A percentile compares a stretch with the other conserved stretches of the same genome.
phyloP scores from a whole-genome alignment of 192 early-diverging fungal species.

The Rhizoclosmatium sp. region DNA sequence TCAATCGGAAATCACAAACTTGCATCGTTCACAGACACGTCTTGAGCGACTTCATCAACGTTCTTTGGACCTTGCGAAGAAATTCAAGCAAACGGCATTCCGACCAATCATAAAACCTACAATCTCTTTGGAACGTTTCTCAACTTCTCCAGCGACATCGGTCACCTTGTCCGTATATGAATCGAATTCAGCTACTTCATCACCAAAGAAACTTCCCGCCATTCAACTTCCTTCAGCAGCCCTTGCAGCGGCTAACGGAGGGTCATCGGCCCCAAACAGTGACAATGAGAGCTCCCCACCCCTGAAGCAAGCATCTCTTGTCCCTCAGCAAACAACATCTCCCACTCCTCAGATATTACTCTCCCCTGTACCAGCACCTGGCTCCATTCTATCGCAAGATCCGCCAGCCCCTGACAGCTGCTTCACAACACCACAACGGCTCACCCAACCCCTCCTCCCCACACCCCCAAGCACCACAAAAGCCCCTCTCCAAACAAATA shows the following conservation, averaged over 20 bases:
- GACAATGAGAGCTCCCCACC: neutral
- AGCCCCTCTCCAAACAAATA: neutral
- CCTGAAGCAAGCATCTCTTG: neutral
- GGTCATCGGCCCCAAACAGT: neutral
- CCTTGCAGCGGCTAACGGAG: neutral
- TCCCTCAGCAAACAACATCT: neutral
- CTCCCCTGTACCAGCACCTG: neutral
- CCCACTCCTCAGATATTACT: neutral
- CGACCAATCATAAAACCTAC: neutral
- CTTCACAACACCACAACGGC: neutral
- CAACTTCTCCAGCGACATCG: neutral
- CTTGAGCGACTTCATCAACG: constrained; percentile 1
- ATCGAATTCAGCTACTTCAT: neutral
- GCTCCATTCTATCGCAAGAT: neutral
- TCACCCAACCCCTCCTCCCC: neutral
- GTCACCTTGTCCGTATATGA: neutral
- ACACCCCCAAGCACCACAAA: constrained; percentile 3
- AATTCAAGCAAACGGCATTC: neutral
- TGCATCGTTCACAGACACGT: neutral
- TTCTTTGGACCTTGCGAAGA: neutral
- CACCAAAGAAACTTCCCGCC: neutral
- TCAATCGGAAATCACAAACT: neutral
- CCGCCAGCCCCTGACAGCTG: neutral
- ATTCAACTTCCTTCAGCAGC: neutral
- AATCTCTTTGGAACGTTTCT: neutral